Conservation (phyloP, 1,284 basidiomycete genomes). For the Neotropicomus parvogracilis region DNA sequence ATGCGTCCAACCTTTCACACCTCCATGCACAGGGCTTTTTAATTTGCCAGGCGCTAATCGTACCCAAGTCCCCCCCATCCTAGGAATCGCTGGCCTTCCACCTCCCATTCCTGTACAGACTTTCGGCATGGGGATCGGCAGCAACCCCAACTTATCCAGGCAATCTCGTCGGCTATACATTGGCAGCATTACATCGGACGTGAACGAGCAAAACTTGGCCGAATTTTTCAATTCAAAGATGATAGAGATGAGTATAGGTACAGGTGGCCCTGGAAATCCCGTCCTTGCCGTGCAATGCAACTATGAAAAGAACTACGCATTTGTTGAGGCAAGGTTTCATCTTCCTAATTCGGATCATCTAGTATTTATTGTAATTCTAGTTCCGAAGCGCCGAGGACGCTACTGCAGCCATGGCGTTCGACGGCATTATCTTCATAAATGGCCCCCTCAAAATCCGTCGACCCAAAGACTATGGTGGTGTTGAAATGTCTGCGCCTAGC, state of each 20-base stretch:
- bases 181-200: slow-evolving; percentile 88
- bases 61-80: slow-evolving; percentile 79
- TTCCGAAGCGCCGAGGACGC: slow-evolving; percentile 97
- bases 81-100: slow-evolving; percentile 73
- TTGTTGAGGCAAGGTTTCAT: slow-evolving; percentile 72
- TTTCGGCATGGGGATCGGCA: slow-evolving; percentile 80
- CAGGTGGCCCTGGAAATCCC: slow-evolving; percentile 83
- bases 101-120: slow-evolving; percentile 79
- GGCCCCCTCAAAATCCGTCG: slow-evolving; percentile 92
- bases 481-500: slow-evolving; percentile 57
- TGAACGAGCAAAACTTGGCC: slow-evolving; percentile 85
- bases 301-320: slow-evolving; percentile 97
- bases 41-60: slow-evolving; percentile 89
- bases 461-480: slow-evolving; percentile 92
- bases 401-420: slow-evolving; percentile 93
- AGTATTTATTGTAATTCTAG: slow-evolving; percentile 41
- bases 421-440: slow-evolving; percentile 93
- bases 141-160: slow-evolving; percentile 80
- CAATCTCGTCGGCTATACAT: slow-evolving; percentile 95
- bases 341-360: neutral
- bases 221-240: slow-evolving; percentile 96
- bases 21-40: slow-evolving; percentile 64
- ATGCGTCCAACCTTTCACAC: slow-evolving; percentile 1
- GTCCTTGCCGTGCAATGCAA: slow-evolving; percentile 93
- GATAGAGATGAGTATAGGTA: slow-evolving; percentile 84